phyloP scores from a whole-genome alignment of 768 basidiomycete species.

The Trametes maxima region DNA sequence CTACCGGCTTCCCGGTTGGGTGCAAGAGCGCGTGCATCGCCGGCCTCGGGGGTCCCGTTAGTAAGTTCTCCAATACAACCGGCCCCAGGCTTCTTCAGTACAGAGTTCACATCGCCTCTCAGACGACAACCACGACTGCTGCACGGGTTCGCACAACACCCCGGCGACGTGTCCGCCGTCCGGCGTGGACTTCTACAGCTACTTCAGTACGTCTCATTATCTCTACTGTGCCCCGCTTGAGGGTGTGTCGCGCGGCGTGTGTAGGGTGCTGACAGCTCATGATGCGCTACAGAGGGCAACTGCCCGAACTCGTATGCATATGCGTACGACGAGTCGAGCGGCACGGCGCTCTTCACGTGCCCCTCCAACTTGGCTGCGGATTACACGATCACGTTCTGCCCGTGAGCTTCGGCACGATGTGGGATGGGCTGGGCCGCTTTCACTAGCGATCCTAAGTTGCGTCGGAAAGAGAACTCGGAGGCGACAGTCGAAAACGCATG shows the following conservation, averaged over 20 bases:
- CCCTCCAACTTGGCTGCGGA: slow-evolving; percentile 36
- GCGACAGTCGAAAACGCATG: too few species aligned
- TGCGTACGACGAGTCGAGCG: slow-evolving; percentile 51
- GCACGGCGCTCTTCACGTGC: slow-evolving; percentile 51
- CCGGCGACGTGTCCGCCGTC: slow-evolving; percentile 58
- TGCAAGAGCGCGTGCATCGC: slow-evolving; percentile 48
- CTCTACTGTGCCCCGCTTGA: not conserved
- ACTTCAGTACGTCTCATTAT: slow-evolving; percentile 44
- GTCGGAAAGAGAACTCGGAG: too few species aligned
- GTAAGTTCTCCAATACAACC: not conserved
- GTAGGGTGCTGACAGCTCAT: not conserved
- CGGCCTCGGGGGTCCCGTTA: slow-evolving; percentile 40
- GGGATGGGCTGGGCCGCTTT: not conserved
- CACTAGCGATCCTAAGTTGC: too few species aligned
- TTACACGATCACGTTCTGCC: slow-evolving; percentile 52
- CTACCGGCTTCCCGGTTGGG: slow-evolving; percentile 41
- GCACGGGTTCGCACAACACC: slow-evolving; percentile 56
- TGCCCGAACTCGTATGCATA: slow-evolving; percentile 53
- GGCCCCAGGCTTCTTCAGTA: too few species aligned
- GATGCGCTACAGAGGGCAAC: slow-evolving; percentile 36
- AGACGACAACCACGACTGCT: slow-evolving; percentile 66
- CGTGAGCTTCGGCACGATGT: slow-evolving; percentile 20
- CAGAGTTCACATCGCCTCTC: not conserved
- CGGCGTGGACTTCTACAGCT: slow-evolving; percentile 43
- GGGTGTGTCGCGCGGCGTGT: not conserved